phyloP scores from a whole-genome alignment of 2,329 filamentous ascomycete genomes.

The Dothidotthia symphoricarpi region DNA sequence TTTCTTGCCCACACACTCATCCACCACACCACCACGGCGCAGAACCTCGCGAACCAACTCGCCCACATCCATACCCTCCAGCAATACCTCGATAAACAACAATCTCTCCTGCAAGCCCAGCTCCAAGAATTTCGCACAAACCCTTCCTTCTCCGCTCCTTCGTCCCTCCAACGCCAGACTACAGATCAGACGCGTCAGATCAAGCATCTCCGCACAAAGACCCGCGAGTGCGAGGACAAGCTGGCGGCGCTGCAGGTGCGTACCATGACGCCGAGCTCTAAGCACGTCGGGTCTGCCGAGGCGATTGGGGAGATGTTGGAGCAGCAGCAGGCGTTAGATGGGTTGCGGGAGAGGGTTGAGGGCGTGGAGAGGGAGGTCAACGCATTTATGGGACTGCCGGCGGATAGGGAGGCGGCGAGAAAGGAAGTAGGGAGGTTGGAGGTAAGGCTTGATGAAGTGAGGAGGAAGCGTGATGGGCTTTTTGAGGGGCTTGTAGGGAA shows the following conservation, averaged over 20 bases:
- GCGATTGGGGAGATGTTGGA: constrained; percentile 60
- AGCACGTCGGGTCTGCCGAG: constrained; percentile 43
- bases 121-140: constrained; percentile 31
- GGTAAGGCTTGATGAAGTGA: constrained; percentile 61
- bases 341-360: constrained; percentile 58
- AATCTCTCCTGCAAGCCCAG: constrained; percentile 30
- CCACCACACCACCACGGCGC: constrained; percentile 29
- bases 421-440: constrained; percentile 68
- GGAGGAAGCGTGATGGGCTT: constrained; percentile 64
- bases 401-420: constrained; percentile 66
- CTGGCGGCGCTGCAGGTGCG: constrained; percentile 40
- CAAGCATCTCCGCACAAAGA: constrained; percentile 63
- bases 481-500: constrained; percentile 70
- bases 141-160: constrained; percentile 47
- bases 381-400: constrained; percentile 70
- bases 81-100: constrained; percentile 34
- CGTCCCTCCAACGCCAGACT: constrained; percentile 66
- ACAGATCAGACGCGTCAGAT: constrained; percentile 69
- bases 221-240: constrained; percentile 60
- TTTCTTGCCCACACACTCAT: constrained; percentile 39
- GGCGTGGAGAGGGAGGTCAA: constrained; percentile 62
- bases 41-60: constrained; percentile 35
- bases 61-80: constrained; percentile 36
- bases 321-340: constrained; percentile 61
- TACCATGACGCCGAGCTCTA: constrained; percentile 24